Evolutionary conservation across 257 asterid species (phyloP), one percentile per base, ranked within the genome.

Genomic region (Solanum appendiculatum): DNA sequence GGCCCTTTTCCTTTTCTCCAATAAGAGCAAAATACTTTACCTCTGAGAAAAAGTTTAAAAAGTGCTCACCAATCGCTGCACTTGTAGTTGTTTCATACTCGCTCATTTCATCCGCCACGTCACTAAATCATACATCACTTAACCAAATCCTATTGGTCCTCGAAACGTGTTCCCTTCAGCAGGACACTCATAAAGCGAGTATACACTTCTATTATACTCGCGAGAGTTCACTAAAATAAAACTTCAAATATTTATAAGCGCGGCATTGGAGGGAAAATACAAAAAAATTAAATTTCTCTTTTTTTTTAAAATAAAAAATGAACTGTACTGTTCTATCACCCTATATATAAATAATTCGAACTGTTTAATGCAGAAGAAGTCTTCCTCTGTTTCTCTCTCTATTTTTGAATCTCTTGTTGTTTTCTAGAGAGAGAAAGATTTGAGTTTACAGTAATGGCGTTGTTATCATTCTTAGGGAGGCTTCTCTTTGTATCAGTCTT

Each of bases 401-500:
- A 42, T 81, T 1, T 87, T 88, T 86, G 91, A 91, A 89, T 88
- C 91, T 88, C 70, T 23, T n/a, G 39, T 21, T 46, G 27, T 86
- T 86, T 42, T 40, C 23, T 54, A 87, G 87, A 87, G 89, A 85
- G 89, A 89, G 85, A 85, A 88, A 87, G 84, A 46, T 23, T 44
- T 29, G n/a, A 83, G 46, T 9, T 20, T 37, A n/a, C 83, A 34
- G 51, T 89, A 90, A 96, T 96, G 99, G 96, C 95, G 68, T 92
- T 95, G 90, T 14, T 91, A 9, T 93, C 99, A 20, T 96, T 96
- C 92, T 78, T 94, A 80, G 99, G 99, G 13, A 91, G 99, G 84
- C 66, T 96, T 85, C 96, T 96, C 85, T 96, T 96, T 89, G 99
- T 94, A 92, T 94, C 99, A 13, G 95, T 94, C 86, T 96, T 96